phyloP scores from a whole-genome alignment of 345 rosid species.

The Raphanus sativus region DNA sequence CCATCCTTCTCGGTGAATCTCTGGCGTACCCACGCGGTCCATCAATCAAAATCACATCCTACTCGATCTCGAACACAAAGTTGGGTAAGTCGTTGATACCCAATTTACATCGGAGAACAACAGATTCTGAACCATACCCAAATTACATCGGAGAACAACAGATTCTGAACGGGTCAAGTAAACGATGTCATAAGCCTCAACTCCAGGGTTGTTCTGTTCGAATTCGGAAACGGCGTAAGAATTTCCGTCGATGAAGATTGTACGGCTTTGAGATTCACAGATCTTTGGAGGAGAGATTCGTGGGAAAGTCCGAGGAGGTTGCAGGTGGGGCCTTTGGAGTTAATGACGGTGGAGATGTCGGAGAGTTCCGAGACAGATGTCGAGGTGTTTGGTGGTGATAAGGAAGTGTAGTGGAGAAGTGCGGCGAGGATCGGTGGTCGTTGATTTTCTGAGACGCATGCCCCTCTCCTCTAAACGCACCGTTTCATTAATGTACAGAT shows the following conservation, averaged over 20 bases:
- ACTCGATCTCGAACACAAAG: conserved; percentile 66
- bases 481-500: no score
- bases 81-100: conserved; percentile 84
- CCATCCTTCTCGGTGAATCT: conserved; percentile 78
- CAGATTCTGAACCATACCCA: conserved; percentile 77
- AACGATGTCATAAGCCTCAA: conserved; percentile 79
- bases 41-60: conserved; percentile 83
- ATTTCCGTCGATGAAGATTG: conserved; percentile 76
- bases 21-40: conserved; percentile 70
- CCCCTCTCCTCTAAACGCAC: no score
- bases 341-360: conserved; percentile 48
- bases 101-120: conserved; percentile 80
- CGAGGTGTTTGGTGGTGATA: conserved; percentile 48
- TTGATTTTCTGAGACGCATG: no score
- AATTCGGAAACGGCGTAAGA: conserved; percentile 59
- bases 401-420: conserved; percentile 71
- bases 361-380: conserved; percentile 71
- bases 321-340: conserved; percentile 44
- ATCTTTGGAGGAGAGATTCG: conserved; percentile 82
- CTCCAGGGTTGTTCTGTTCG: conserved; percentile 58
- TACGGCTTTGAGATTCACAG: conserved; percentile 62
- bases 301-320: conserved; percentile 77
- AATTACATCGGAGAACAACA: conserved; percentile 49
- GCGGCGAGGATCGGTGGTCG: conserved; percentile 49
- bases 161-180: conserved; percentile 53